phyloP scores from a whole-genome alignment of 805 yeast species.

The Candida nonsorbophila region DNA sequence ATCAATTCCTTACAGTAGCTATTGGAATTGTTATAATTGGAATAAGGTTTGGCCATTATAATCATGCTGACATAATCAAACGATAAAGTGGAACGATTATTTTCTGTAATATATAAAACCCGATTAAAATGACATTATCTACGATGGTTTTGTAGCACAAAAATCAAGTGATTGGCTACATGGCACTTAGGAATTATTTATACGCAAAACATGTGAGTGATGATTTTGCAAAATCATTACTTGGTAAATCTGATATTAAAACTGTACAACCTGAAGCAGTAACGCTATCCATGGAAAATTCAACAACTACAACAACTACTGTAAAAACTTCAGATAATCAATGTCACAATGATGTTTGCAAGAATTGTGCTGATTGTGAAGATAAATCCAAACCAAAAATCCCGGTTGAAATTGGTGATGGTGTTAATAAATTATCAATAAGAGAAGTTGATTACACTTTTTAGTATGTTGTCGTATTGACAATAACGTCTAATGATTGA shows the following conservation, averaged over 20 bases:
- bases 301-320: no score
- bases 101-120: background rate
- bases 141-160: background rate
- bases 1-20: constrained; percentile 37
- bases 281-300: background rate
- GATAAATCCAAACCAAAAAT: constrained; percentile 9
- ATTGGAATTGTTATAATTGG: constrained; percentile 38
- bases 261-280: constrained; percentile 3
- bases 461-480: no score
- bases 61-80: constrained; percentile 9
- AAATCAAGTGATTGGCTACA: constrained; percentile 5
- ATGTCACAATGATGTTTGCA: constrained; percentile 15
- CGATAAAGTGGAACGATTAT: constrained; percentile 8
- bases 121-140: background rate
- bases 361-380: constrained; percentile 25
- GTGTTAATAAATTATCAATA: background rate
- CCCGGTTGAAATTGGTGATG: constrained; percentile 5
- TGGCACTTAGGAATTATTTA: constrained; percentile 39
- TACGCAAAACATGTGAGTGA: constrained; percentile 32
- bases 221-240: constrained; percentile 6
- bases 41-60: constrained; percentile 25
- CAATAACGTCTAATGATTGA: no score
- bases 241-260: constrained; percentile 1
- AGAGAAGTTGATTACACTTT: constrained; percentile 7
- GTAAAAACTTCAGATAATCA: no score